Conservation (phyloP, 2,329 filamentous ascomycete species). For the Aspergillus sojae region DNA sequence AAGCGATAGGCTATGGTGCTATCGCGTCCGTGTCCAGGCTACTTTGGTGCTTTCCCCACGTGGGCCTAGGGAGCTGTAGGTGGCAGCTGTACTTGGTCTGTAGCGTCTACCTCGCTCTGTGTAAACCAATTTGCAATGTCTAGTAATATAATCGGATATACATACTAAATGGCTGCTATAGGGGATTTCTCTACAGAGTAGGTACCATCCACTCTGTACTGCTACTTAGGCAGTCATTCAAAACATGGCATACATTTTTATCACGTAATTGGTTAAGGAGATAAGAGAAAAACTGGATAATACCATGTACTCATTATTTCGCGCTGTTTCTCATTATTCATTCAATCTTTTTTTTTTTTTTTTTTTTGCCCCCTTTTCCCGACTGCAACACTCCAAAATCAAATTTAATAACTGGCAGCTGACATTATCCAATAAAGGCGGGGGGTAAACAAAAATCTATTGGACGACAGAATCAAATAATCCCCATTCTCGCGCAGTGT, state of each 20-base stretch:
- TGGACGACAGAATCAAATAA: neutral
- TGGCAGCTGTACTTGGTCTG: slow-evolving; percentile 7
- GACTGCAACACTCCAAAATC: neutral
- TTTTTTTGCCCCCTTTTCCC: neutral
- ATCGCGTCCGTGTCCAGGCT: slow-evolving; percentile 19
- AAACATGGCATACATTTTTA: neutral
- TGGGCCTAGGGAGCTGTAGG: slow-evolving; percentile 14
- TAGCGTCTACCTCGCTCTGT: neutral
- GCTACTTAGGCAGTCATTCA: neutral
- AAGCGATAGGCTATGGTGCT: slow-evolving; percentile 6
- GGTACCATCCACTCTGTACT: neutral
- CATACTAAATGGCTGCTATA: neutral
- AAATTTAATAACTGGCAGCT: neutral
- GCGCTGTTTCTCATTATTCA: neutral
- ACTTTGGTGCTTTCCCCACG: slow-evolving; percentile 24
- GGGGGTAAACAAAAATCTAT: neutral
- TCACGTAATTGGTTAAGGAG: neutral
- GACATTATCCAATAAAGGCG: slow-evolving; percentile 1
- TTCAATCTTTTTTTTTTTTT: neutral
- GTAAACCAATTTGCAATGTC: slow-evolving; percentile 6
- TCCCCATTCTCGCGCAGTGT: neutral
- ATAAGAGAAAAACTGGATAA: neutral
- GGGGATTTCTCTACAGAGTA: neutral
- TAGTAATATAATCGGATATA: neutral
- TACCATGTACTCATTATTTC: neutral